Base-by-base conservation (phyloP, 1,139 yeast genomes). In the Suhomyces chickasaworum region DNA sequence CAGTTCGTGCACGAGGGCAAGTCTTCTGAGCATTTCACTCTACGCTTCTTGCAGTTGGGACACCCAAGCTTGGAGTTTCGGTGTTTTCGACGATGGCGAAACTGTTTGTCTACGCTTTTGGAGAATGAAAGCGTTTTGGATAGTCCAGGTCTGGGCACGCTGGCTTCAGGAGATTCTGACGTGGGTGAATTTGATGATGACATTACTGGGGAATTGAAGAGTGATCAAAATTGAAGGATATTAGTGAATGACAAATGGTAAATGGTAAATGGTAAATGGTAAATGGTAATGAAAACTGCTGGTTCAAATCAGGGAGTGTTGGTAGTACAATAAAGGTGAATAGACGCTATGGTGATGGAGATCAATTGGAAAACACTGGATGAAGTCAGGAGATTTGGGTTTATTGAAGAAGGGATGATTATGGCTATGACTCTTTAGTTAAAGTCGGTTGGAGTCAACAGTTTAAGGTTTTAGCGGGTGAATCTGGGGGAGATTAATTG, bases 21-120 rank as follows among this genome's bases (percentile, higher is more conserved):
- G 47, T 72, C 72, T 48, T 74, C 78, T 4, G 68, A 58, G 52
- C 79, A 74, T 53, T 73, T 73, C 46, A 74, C 77, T 43, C 78
- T 50, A 49, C 79, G 62, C 41, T 66, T 66, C 54, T 74, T 74
- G 59, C 79, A 74, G 44, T 70, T 73, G 27, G 76, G 72, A 51
- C 79, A 74, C 1, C 79, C 79, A 8, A 53, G 42, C 41, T 55
- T 55, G 22, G 57, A 53, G 48, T 55, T 55, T 45, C 53, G 54
- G 42, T 55, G 59, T 34, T 52, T 53, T 21, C 57, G 39, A 27
- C 59, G 45, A 17, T 51, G 53, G 33, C 50, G 47, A 31, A 47
- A 41, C 41, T 41, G 45, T 17, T 42, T 47, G 32, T 45, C 48
- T 22, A 21, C 15, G 6, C 37, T 44, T 20, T 42, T 45, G 37